Evolutionary conservation across 768 basidiomycete species (phyloP), one percentile per base, ranked within the genome.

Genomic region (Leucocoprinus birnbaumii): DNA sequence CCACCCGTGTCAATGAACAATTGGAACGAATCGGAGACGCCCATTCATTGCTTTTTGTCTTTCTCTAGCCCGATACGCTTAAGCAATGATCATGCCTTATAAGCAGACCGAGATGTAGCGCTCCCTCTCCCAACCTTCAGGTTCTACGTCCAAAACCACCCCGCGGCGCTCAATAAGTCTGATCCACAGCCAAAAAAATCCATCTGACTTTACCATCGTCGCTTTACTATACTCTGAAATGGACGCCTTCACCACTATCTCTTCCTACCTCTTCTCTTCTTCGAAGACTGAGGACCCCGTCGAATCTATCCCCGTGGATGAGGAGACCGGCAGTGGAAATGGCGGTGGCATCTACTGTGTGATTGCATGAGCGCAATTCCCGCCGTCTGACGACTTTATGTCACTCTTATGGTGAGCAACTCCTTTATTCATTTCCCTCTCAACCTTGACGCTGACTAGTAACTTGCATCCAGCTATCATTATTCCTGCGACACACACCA

Each of bases 191-290:
- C 10, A n/a, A 27, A 31, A 31, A 31, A 5, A 5, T 31, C 11
- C 31, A 31, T 11, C 11, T 31, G 31, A 31, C 31, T 31, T 31
- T n/a, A n/a, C n/a, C n/a, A n/a, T n/a, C n/a, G 31, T 31, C 31
- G 31, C 31, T 31, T 11, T 31, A 31, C 31, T 11, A 31, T 53
- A 31, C 41, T 35, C 41, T 53, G 52, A 48, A 40, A 66, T 66
- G 65, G 65, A 66, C 53, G 53, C 61, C 40, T 66, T 66, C 60
- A 54, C 60, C 31, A 53, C 44, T 44, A 57, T 63, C 49, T 18
- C 50, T 48, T 55, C 58, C 44, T 44, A 22, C 48, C 38, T 52
- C 53, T 53, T 55, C 48, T 56, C 58, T 44, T 51, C 48, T 45
- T 45, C 54, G 43, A 43, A 59, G 48, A 49, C 52, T 21, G 58